Evolutionary conservation across 129 eudicot genomes (phyloP).

Genomic region (Helianthus tuberosus): DNA sequence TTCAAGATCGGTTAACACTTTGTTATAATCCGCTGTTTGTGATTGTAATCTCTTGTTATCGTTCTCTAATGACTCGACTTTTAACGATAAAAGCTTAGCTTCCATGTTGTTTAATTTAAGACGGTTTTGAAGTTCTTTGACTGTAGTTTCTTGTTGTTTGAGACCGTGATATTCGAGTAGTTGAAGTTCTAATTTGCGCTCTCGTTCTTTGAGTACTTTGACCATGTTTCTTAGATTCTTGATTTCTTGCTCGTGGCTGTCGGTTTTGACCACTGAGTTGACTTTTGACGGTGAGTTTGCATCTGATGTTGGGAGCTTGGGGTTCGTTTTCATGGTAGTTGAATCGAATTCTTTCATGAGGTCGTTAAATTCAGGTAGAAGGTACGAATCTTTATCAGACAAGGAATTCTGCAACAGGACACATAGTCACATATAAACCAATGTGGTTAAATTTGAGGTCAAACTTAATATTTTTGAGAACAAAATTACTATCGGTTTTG

Average conservation of each 20-base stretch:
- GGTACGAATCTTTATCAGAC: slow-evolving; percentile 50
- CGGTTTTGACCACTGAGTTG: slow-evolving; percentile 25
- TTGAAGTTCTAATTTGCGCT: slow-evolving; percentile 62
- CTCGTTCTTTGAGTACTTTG: slow-evolving; percentile 63
- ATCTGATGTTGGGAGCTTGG: slow-evolving; percentile 24
- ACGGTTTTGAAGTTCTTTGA: slow-evolving; percentile 82
- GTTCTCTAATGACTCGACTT: slow-evolving; percentile 63
- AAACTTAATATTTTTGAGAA: slow-evolving; percentile 1
- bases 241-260: slow-evolving; percentile 56
- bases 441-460: slow-evolving; percentile 13
- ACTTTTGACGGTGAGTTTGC: slow-evolving; percentile 30
- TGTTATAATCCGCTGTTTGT: slow-evolving; percentile 55
- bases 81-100: slow-evolving; percentile 61
- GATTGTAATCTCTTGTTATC: slow-evolving; percentile 64
- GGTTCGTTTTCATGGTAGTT: slow-evolving; percentile 26
- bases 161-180: slow-evolving; percentile 83
- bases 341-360: slow-evolving; percentile 56
- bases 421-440: too few species aligned
- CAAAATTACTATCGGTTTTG: slow-evolving; percentile 9
- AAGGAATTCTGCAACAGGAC: slow-evolving; percentile 39
- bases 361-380: slow-evolving; percentile 28
- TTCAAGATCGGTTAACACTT: slow-evolving; percentile 78
- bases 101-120: slow-evolving; percentile 70
- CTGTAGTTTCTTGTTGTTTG: slow-evolving; percentile 72
- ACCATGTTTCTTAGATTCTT: slow-evolving; percentile 53